phyloP scores from a whole-genome alignment of 2,329 filamentous ascomycete genomes.

The Bipolaris sorokiniana region DNA sequence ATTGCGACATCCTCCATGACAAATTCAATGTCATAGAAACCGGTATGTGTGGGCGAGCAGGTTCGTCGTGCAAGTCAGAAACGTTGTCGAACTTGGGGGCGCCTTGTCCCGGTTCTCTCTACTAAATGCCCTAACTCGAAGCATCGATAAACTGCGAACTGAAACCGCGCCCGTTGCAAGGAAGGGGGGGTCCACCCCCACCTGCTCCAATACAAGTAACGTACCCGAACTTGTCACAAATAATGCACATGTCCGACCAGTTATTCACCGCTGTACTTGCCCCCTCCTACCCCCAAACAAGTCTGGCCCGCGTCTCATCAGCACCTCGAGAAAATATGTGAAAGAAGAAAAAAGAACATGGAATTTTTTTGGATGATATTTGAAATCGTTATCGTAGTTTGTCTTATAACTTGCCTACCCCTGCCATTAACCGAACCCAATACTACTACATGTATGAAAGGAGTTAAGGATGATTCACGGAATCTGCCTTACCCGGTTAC shows the following conservation, averaged over 20 bases:
- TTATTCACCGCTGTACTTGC: not conserved
- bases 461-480: constrained; percentile 11
- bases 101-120: not conserved
- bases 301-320: not conserved
- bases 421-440: constrained; percentile 17
- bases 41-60: not conserved
- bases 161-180: constrained; percentile 8
- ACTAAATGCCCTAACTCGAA: constrained; percentile 9
- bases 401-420: constrained; percentile 5
- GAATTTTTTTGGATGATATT: not conserved
- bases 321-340: not conserved
- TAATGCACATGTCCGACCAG: not conserved
- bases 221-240: too few relatives aligned
- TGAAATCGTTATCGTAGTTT: not conserved
- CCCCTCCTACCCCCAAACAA: not conserved
- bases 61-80: not conserved
- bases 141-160: constrained; percentile 22
- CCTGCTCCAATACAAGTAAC: not conserved
- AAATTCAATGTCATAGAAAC: not conserved
- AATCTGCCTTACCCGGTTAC: constrained; percentile 14
- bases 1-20: not conserved
- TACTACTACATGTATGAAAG: not conserved
- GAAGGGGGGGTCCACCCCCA: too few relatives aligned
- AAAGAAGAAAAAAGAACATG: too few relatives aligned
- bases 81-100: not conserved